These are phyloP conservation scores for Fusarium agapanthi DNA, from an alignment of 2,329 filamentous ascomycete genomes.

Conservation along the genomic window DNA sequence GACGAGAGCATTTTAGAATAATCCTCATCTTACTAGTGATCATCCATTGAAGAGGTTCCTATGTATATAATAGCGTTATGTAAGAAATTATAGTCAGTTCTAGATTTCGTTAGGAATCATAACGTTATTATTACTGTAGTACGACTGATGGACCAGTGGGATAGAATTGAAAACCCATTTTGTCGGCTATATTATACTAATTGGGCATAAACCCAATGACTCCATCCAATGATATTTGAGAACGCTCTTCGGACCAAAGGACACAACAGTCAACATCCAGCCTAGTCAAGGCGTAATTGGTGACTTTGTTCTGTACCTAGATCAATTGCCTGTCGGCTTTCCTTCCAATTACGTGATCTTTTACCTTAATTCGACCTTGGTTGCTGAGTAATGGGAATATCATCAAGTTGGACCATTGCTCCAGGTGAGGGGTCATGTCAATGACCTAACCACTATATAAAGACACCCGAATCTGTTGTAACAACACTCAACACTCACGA, in stretches of 20 bases:
- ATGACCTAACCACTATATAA: not conserved
- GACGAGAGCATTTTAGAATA: not conserved
- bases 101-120: not conserved
- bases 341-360: not conserved
- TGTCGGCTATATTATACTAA: not conserved
- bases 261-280: not conserved
- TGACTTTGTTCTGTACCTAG: accelerated
- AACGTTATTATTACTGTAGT: not conserved
- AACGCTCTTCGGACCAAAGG: conserved; percentile 3
- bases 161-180: not conserved
- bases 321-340: accelerated
- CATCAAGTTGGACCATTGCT: not conserved
- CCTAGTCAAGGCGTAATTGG: not conserved
- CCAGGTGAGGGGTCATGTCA: not conserved
- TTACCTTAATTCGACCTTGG: not conserved
- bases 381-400: conserved; percentile 7
- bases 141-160: not conserved
- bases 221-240: not conserved
- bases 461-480: too few species aligned
- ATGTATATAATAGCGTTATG: not conserved
- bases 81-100: not conserved
- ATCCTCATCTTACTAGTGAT: accelerated
- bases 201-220: not conserved
- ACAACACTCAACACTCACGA: too few species aligned
- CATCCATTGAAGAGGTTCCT: accelerated